Conservation (phyloP, 2,329 filamentous ascomycete genomes). For the Fusarium sp. region DNA sequence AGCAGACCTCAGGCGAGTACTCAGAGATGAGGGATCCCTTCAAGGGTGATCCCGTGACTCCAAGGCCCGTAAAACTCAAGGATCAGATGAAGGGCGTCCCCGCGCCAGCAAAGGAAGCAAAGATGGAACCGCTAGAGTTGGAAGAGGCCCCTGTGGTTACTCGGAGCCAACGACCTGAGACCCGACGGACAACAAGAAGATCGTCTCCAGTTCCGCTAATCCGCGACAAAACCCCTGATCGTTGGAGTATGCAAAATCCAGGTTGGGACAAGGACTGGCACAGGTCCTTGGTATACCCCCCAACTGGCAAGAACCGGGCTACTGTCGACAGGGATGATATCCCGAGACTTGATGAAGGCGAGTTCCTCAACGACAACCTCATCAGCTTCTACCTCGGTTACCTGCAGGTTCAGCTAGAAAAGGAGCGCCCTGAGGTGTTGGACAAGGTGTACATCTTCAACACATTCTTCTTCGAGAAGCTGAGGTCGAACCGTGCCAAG, state of each 20-base stretch:
- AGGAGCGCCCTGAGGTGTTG: conserved; percentile 64
- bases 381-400: conserved; percentile 88
- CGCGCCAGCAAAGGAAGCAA: not conserved
- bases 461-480: conserved; percentile 87
- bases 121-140: not conserved
- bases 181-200: conserved; percentile 42
- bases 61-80: conserved; percentile 36
- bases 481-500: conserved; percentile 69
- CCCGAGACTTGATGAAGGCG: conserved; percentile 79
- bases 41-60: conserved; percentile 7
- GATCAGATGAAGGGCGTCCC: conserved; percentile 37
- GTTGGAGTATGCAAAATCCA: conserved; percentile 64
- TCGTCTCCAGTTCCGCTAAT: conserved; percentile 21
- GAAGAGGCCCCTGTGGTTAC: not conserved
- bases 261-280: conserved; percentile 65
- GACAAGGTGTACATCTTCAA: conserved; percentile 88
- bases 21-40: conserved; percentile 16
- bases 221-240: conserved; percentile 30
- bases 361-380: conserved; percentile 93
- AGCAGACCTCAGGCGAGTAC: not conserved
- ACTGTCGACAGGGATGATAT: conserved; percentile 80
- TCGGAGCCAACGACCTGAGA: conserved; percentile 29
- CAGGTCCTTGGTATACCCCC: conserved; percentile 70
- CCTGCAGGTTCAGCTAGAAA: conserved; percentile 70
- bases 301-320: conserved; percentile 67